Percentiles rank a stretch among this genome's conserved stretches.
Evolutionary conservation across 192 early-diverging fungal genomes (phyloP).

Genomic region (Lobosporangium transversale): DNA sequence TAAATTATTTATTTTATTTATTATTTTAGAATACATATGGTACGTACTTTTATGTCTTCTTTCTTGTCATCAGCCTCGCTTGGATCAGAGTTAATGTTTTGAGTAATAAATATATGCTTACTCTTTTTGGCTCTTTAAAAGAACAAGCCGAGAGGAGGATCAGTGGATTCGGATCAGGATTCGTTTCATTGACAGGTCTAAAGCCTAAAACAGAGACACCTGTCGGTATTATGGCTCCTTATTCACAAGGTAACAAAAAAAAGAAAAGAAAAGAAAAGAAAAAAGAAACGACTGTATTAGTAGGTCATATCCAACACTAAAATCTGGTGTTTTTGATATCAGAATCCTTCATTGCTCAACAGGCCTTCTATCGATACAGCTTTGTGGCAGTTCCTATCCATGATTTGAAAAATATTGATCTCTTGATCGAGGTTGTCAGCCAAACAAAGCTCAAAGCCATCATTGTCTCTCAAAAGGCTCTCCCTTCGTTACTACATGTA

Average conservation of each 20-base stretch:
- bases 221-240: conserved; percentile 51
- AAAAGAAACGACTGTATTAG: no score
- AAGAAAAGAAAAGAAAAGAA: no score
- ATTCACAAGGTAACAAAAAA: conserved; percentile 55
- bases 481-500: conserved; percentile 25
- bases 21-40: conserved; percentile 25
- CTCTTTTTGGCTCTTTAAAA: no score
- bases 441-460: conserved; percentile 53
- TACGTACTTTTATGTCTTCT: not conserved
- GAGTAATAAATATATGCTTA: no score
- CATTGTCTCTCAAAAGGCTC: conserved; percentile 26
- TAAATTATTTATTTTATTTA: not conserved
- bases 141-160: conserved; percentile 46
- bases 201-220: conserved; percentile 35
- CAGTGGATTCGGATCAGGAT: conserved; percentile 52
- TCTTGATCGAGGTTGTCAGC: conserved; percentile 39
- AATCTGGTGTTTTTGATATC: no score
- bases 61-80: not conserved
- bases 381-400: conserved; percentile 52
- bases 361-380: conserved; percentile 50
- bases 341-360: conserved; percentile 46
- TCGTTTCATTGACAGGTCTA: conserved; percentile 39
- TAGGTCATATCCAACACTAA: no score
- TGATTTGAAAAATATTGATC: conserved; percentile 23
- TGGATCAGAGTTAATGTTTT: no score